Conservation (phyloP, 2,329 filamentous ascomycete species). For the Trichothecium sympodiale region DNA sequence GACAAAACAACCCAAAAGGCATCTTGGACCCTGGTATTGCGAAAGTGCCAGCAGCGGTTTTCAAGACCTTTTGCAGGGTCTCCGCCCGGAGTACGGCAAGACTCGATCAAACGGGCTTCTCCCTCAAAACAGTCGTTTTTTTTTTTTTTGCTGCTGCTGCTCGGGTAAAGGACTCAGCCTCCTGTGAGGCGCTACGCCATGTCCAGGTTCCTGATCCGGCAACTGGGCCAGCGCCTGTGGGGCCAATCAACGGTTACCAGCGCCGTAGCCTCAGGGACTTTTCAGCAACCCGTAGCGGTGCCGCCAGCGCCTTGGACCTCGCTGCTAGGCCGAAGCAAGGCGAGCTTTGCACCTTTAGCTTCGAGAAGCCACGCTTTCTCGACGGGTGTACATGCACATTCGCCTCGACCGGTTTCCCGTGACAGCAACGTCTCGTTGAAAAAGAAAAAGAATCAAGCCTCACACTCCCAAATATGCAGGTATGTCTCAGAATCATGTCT, state of each 20-base stretch:
- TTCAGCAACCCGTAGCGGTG: not conserved
- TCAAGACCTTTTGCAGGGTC: too few species aligned
- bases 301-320: not conserved
- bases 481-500: not conserved
- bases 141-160: too few species aligned
- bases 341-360: constrained; percentile 1
- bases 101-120: too few species aligned
- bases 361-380: not conserved
- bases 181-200: not conserved
- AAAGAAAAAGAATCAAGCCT: not conserved
- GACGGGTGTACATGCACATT: not conserved
- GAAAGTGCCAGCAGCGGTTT: too few species aligned
- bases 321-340: constrained; percentile 6
- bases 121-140: too few species aligned
- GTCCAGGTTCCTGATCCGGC: constrained; percentile 10
- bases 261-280: constrained; percentile 5
- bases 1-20: too few species aligned
- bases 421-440: not conserved
- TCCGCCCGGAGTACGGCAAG: too few species aligned
- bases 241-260: not conserved
- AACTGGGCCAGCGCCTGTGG: constrained; percentile 4
- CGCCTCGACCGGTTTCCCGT: not conserved
- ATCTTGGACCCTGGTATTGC: too few species aligned
- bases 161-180: too few species aligned
- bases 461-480: constrained; percentile 1